These are phyloP conservation scores for Candida albicans DNA, from an alignment of 1,139 yeast genomes.

Conservation along the genomic window DNA sequence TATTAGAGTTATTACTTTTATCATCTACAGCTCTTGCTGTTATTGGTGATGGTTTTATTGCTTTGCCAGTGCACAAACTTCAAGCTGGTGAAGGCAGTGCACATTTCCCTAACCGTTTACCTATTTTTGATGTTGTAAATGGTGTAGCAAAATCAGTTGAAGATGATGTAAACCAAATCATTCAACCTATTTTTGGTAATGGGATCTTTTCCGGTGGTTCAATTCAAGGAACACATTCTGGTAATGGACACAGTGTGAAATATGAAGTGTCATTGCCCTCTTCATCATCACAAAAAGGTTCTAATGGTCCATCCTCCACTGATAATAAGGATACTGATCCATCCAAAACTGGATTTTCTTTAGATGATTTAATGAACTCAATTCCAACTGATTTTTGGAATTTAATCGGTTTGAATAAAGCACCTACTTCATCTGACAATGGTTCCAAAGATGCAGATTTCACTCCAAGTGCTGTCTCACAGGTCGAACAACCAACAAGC, in stretches of 20 bases:
- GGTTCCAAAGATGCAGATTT: neutral
- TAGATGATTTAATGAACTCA: neutral
- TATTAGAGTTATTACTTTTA: conserved; percentile 5
- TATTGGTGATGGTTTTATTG: conserved; percentile 12
- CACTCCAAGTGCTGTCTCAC: neutral
- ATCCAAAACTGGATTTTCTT: neutral
- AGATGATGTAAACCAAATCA: conserved; percentile 3
- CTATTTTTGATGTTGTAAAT: conserved; percentile 4
- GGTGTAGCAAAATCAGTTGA: conserved; percentile 1
- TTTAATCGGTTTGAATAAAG: neutral
- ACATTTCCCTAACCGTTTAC: conserved; percentile 7
- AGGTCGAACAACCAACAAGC: no score
- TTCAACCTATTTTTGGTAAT: conserved; percentile 7
- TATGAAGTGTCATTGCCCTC: neutral
- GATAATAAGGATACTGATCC: neutral
- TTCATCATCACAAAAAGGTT: neutral
- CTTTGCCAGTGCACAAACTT: conserved; percentile 9
- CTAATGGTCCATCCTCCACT: no score
- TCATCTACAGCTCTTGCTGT: conserved; percentile 8
- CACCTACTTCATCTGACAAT: neutral
- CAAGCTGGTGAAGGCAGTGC: conserved; percentile 2
- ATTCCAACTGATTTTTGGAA: conserved; percentile 4
- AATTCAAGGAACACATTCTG: neutral
- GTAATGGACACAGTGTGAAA: neutral
- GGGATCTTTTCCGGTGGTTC: neutral